Percentiles rank a stretch among this genome's conserved stretches.
Conservation (phyloP, 1,284 basidiomycete species). For the Albatrellus sp. region DNA sequence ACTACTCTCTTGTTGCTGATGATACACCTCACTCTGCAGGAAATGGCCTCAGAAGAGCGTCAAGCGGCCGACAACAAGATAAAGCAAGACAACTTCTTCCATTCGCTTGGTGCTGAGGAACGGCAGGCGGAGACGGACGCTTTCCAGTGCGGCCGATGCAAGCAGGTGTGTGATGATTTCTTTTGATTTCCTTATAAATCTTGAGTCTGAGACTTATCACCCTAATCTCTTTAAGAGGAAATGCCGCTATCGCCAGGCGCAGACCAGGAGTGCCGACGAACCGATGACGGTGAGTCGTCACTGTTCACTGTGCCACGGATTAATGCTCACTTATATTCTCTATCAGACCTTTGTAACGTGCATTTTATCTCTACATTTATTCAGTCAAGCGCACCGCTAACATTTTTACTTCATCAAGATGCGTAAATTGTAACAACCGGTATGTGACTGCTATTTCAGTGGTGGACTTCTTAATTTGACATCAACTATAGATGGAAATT, state of each 20-base stretch:
- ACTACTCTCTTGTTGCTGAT: background rate
- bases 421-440: constrained; percentile 51
- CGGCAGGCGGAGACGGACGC: constrained; percentile 93
- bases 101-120: constrained; percentile 83
- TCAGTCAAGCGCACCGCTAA: constrained; percentile 2
- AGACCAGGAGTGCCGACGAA: constrained; percentile 91
- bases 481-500: constrained; percentile 46
- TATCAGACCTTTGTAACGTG: constrained; percentile 24
- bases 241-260: constrained; percentile 88
- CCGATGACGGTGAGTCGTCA: constrained; percentile 77
- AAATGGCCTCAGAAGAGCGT: constrained; percentile 92
- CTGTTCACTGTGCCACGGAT: background rate
- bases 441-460: constrained; percentile 13
- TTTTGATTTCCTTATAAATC: background rate
- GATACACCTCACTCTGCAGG: constrained; percentile 30
- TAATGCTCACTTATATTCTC: constrained; percentile 11
- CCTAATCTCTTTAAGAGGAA: constrained; percentile 45
- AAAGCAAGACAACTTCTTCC: constrained; percentile 81
- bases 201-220: background rate
- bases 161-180: constrained; percentile 37
- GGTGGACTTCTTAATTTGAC: constrained; percentile 7
- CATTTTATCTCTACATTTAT: constrained; percentile 5
- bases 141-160: constrained; percentile 95
- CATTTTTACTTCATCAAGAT: constrained; percentile 21
- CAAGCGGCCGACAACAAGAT: constrained; percentile 78